These are phyloP conservation scores for Serendipita sp. DNA, from an alignment of 768 basidiomycete genomes.

Conservation along the genomic window DNA sequence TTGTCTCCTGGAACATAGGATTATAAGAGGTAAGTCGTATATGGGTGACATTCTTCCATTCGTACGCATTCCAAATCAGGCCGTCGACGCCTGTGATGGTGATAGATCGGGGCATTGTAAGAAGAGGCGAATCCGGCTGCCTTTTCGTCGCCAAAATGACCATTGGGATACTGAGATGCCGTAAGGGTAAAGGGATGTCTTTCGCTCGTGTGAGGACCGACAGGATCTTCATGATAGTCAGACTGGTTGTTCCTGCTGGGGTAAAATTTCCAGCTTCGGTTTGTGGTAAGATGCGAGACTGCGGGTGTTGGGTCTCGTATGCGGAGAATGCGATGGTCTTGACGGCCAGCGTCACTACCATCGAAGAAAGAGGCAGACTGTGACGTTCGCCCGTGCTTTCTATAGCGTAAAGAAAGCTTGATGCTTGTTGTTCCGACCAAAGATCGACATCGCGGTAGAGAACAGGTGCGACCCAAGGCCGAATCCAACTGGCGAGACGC, in stretches of 20 bases:
- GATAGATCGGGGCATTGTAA: not conserved
- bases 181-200: not conserved
- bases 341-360: not conserved
- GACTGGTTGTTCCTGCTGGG: not conserved
- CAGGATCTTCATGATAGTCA: not conserved
- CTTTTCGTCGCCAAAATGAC: not conserved
- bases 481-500: not conserved
- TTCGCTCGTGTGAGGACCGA: not conserved
- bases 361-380: not conserved
- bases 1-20: not conserved
- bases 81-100: not conserved
- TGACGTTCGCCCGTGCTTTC: not conserved
- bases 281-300: not conserved
- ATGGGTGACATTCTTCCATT: not conserved
- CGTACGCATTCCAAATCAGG: not conserved
- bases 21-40: not conserved
- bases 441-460: not conserved
- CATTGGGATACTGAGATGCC: not conserved
- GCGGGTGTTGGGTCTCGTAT: not conserved
- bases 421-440: not conserved
- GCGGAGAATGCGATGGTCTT: not conserved
- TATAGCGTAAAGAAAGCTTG: not conserved
- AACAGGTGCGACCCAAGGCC: not conserved
- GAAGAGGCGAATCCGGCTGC: not conserved
- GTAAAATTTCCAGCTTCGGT: conserved; percentile 1